phyloP scores from a whole-genome alignment of 306 rosid species.

The Malus asiatica region DNA sequence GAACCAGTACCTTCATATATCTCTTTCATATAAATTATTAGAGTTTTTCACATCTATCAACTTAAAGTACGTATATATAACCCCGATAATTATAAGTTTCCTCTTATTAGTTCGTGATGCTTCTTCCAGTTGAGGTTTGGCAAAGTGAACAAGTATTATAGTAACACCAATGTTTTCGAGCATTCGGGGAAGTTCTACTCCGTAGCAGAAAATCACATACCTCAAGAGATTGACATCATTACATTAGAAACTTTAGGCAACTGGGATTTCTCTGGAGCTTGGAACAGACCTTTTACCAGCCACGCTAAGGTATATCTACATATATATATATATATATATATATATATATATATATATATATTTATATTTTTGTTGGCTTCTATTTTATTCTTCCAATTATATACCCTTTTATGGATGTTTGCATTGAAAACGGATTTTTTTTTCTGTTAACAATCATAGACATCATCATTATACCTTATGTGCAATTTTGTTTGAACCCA shows the following conservation, averaged over 20 bases:
- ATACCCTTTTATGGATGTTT: too few species aligned
- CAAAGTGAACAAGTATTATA: conserved; percentile 42
- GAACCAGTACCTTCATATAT: neutral
- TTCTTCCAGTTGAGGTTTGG: conserved; percentile 48
- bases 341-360: too few species aligned
- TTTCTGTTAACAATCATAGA: too few species aligned
- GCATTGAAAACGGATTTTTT: too few species aligned
- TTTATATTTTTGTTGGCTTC: too few species aligned
- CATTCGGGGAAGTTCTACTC: conserved; percentile 59
- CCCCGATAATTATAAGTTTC: neutral
- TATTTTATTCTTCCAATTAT: too few species aligned
- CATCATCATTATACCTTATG: too few species aligned
- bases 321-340: neutral
- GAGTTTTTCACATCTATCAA: neutral
- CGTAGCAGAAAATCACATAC: conserved; percentile 50
- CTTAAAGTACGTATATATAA: neutral
- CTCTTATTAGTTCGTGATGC: neutral
- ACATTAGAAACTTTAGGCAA: conserved; percentile 34
- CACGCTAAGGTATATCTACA: conserved; percentile 47
- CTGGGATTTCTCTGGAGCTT: conserved; percentile 52
- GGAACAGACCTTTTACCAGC: conserved; percentile 62
- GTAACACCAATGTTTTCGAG: conserved; percentile 68
- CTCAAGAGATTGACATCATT: conserved; percentile 60
- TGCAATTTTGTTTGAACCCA: too few species aligned
- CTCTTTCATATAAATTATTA: too few species aligned